phyloP scores from a whole-genome alignment of 2,329 filamentous ascomycete genomes.

The Graphilbum fragrans region DNA sequence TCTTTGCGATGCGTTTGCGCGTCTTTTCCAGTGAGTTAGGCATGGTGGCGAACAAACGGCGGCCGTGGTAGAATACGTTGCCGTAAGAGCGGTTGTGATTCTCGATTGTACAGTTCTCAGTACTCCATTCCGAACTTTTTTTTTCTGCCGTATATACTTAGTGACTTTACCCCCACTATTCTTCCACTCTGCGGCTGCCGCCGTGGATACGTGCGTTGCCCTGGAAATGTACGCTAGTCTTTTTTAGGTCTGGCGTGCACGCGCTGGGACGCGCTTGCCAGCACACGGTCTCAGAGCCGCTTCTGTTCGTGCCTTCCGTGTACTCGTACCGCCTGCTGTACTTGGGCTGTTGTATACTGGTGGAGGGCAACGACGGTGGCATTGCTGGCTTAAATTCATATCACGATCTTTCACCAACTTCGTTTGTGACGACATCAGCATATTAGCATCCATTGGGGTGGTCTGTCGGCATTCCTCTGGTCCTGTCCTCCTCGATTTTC shows the following conservation, averaged over 20 bases:
- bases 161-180: background rate
- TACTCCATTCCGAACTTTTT: background rate
- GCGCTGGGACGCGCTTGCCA: constrained; percentile 9
- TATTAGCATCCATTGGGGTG: no score
- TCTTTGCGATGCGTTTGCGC: constrained; percentile 81
- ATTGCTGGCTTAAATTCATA: no score
- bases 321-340: no score
- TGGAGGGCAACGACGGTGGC: no score
- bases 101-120: background rate
- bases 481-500: no score
- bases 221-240: constrained; percentile 5
- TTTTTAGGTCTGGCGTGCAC: background rate
- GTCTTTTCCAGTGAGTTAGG: constrained; percentile 69
- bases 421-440: no score
- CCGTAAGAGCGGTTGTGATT: background rate
- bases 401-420: no score
- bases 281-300: background rate
- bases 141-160: constrained; percentile 1
- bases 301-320: no score
- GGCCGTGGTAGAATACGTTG: background rate
- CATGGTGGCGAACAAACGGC: constrained; percentile 36
- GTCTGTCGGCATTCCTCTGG: no score
- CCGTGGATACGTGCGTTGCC: background rate
- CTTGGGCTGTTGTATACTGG: no score
- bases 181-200: background rate